Conservation (phyloP, 805 yeast species). For the Huiozyma naganishii region DNA sequence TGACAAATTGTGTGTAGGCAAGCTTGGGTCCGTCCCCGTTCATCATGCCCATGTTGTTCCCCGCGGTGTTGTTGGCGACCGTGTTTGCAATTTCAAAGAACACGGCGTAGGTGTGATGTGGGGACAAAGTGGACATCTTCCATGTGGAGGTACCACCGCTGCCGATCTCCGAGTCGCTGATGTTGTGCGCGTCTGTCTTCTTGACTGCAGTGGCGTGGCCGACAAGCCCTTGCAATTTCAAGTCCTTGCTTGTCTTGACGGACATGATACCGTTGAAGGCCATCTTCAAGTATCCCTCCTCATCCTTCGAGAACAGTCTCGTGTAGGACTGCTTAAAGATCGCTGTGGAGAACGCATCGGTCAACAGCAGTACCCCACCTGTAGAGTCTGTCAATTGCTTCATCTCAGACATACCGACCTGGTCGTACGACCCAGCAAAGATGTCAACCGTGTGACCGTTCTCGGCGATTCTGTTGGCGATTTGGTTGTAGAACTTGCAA, state of each 20-base stretch:
- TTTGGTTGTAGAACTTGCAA: slow-evolving; percentile 61
- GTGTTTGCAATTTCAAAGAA: slow-evolving; percentile 69
- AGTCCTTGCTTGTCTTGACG: slow-evolving; percentile 75
- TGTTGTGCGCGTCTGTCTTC: slow-evolving; percentile 53
- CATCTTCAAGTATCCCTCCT: slow-evolving; percentile 74
- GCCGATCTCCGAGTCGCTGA: slow-evolving; percentile 89
- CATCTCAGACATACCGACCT: slow-evolving; percentile 92
- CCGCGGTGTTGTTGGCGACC: slow-evolving; percentile 9
- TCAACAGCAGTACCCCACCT: slow-evolving; percentile 79
- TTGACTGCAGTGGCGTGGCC: slow-evolving; percentile 81
- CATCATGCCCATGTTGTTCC: slow-evolving; percentile 2
- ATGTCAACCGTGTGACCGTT: slow-evolving; percentile 79
- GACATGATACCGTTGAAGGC: slow-evolving; percentile 86
- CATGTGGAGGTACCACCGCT: slow-evolving; percentile 86
- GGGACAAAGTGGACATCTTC: slow-evolving; percentile 75
- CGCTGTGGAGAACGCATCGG: slow-evolving; percentile 91
- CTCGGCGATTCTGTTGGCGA: slow-evolving; percentile 60
- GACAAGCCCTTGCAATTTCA: slow-evolving; percentile 84
- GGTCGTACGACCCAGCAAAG: slow-evolving; percentile 93
- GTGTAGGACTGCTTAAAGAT: slow-evolving; percentile 87
- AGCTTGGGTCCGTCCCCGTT: slow-evolving; percentile 18
- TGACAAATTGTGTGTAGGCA: slow-evolving; percentile 69
- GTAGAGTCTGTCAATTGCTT: slow-evolving; percentile 72
- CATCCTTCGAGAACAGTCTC: slow-evolving; percentile 79
- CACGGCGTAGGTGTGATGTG: slow-evolving; percentile 78